Evolutionary conservation across 2,329 filamentous ascomycete genomes (phyloP), one percentile per base, ranked within the genome.

Genomic region (Scorias spongiosa): DNA sequence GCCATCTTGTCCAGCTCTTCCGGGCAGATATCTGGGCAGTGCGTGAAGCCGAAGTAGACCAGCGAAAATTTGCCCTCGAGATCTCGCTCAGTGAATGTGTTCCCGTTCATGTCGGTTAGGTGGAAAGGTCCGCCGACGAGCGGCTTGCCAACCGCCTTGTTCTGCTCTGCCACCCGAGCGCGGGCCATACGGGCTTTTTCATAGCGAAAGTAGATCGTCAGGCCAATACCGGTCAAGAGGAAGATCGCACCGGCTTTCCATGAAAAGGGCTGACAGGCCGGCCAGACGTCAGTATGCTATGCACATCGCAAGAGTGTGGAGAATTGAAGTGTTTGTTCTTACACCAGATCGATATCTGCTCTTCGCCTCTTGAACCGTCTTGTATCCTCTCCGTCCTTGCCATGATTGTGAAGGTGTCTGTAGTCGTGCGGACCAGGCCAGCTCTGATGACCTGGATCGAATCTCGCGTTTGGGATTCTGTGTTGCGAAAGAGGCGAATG

Each of bases 1-100:
- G 89, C 84, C 88, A 98, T 95, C 71, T 98, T 98, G 69, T 98
- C 91, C 56, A 98, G 81, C 67, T 98, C 91, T 59, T 98, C 91
- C 29, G 91, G 91, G 69, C 91, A 98, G 61, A 98, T 98, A 62
- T 98, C 91, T 18, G 91, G 91, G 63, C 91, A 98, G 65, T 95
- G 88, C 8, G 86, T 89, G 73, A 98, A 98, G 57, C 91, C 91
- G 62, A 98, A 98, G 68, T 98, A 98, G 32, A 96, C 83, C 66
- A 93, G 64, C 44, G 76, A 75, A 67, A 94, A 91, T 63, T 83
- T 84, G 43, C 91, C 91, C 70, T 81, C 83, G 70, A 96, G 72
- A 63, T 89, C 79, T 59, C 80, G 74, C 55, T 81, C 81, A 2
- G 82, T 84, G 54, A 93, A 88, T 32, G 71, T 70, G 44, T 78